Evolutionary conservation across 495 filamentous ascomycete genomes (phyloP).

Genomic region (Cercophora scortea): DNA sequence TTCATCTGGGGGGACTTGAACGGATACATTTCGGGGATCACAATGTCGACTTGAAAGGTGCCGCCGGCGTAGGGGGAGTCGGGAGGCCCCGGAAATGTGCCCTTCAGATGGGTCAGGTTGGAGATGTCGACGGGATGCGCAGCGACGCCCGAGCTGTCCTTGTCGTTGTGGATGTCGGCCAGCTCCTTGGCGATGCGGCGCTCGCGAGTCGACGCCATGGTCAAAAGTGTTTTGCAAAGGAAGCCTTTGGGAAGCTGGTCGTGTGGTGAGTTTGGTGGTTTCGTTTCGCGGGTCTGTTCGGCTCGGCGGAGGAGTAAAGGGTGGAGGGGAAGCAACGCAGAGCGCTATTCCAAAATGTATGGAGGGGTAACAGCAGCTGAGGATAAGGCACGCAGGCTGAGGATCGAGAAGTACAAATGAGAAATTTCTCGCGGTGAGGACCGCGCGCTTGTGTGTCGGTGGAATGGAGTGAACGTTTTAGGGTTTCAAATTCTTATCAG

Average conservation of each 20-base stretch:
- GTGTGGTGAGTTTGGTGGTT: too few species aligned
- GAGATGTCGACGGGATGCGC: conserved; percentile 54
- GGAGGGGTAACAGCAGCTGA: not conserved
- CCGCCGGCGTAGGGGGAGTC: conserved; percentile 94
- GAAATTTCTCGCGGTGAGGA: not conserved
- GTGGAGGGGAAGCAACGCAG: not conserved
- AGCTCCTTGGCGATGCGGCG: conserved; percentile 91
- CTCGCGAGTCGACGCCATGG: conserved; percentile 68
- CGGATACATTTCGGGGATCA: conserved; percentile 82
- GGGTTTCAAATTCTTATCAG: too few species aligned
- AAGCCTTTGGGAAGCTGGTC: too few species aligned
- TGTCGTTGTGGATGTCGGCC: conserved; percentile 72
- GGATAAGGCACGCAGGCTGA: too few species aligned
- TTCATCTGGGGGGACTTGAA: conserved; percentile 90
- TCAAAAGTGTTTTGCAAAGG: not conserved
- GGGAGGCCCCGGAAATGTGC: conserved; percentile 78
- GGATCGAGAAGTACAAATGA: too few species aligned
- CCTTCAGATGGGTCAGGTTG: conserved; percentile 78
- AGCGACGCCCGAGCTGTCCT: conserved; percentile 59
- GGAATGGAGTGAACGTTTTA: not conserved
- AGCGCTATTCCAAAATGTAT: not conserved
- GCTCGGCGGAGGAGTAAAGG: not conserved
- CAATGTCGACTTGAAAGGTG: conserved; percentile 73
- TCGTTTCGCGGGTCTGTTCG: too few species aligned
- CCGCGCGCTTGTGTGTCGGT: not conserved